Evolutionary conservation across 495 filamentous ascomycete genomes (phyloP), one percentile per base, ranked within the genome.

Genomic region (Aspergillus cristatus): DNA sequence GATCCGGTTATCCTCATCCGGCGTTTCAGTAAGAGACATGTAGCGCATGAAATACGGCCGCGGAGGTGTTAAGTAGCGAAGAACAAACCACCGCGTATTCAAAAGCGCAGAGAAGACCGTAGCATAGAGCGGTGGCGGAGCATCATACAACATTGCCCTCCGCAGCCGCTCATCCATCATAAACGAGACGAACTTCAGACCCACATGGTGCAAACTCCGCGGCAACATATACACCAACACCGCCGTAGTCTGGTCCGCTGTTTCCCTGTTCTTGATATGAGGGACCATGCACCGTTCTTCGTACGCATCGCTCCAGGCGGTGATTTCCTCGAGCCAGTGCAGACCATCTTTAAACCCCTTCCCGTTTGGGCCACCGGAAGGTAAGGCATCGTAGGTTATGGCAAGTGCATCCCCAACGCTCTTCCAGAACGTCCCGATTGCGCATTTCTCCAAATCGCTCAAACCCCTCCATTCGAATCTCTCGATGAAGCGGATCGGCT

Each of bases 361-460:
- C 20, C 8, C 8, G 20, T n/a, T n/a, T n/a, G n/a, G n/a, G 42
- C 35, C 51, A 0, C 55, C 56, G 2, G 64, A 65, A 1, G 64
- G 63, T 6, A 68, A 41, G 1, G 34, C 43, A n/a, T 53, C 50
- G 43, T 76, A 82, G 6, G 63, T 58, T 41, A 82, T 75, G 1
- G 55, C 71, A 60, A 82, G 66, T 7, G 65, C 69, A 48, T 84
- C 79, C 20, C 79, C 79, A 7, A 77, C 47, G 32, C 60, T 61
- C 53, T 81, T 82, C 75, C 76, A 81, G 50, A 80, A 79, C 0
- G 72, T 76, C 6, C 74, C 79, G 34, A 77, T 58, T 0, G 78
- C 80, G 43, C 78, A 82, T n/a, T 54, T 59, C 54, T 85, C 81
- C 43, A 84, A 60, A 0, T 77, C 71, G 16, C 63, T 77, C 34